Evolutionary conservation across 2,329 filamentous ascomycete species (phyloP).

Genomic region (Drechslerella coelobrocha): DNA sequence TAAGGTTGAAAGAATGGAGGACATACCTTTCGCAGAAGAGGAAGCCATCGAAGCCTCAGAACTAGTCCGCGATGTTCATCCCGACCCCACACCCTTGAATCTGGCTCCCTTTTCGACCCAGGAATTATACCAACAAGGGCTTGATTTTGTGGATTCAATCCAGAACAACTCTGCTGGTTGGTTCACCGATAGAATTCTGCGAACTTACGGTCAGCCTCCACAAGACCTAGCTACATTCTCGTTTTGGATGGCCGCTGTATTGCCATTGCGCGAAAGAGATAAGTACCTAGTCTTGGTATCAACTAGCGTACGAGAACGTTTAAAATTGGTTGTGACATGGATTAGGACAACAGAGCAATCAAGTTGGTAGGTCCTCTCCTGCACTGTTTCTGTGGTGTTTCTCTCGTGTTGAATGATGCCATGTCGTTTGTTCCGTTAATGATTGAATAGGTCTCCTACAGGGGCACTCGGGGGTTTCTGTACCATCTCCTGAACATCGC

Average conservation of each 20-base stretch:
- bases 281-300: conserved; percentile 78
- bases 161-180: conserved; percentile 73
- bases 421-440: conserved; percentile 27
- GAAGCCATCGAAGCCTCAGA: conserved; percentile 77
- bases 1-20: conserved; percentile 77
- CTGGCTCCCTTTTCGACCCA: conserved; percentile 68
- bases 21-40: conserved; percentile 81
- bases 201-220: conserved; percentile 78
- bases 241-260: conserved; percentile 86
- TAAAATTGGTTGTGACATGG: conserved; percentile 85
- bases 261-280: conserved; percentile 77
- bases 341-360: conserved; percentile 73
- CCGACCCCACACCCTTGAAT: conserved; percentile 26
- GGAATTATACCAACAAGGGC: conserved; percentile 70
- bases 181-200: conserved; percentile 74
- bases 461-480: conserved; percentile 30
- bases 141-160: conserved; percentile 74
- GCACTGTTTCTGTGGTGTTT: neutral
- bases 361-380: conserved; percentile 68
- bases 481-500: conserved; percentile 25
- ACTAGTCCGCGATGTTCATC: conserved; percentile 57
- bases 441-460: conserved; percentile 37
- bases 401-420: neutral
- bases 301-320: conserved; percentile 76
- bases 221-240: conserved; percentile 78